These are phyloP conservation scores for Cetradonia linearis DNA, from an alignment of 495 filamentous ascomycete species.

Conservation along the genomic window DNA sequence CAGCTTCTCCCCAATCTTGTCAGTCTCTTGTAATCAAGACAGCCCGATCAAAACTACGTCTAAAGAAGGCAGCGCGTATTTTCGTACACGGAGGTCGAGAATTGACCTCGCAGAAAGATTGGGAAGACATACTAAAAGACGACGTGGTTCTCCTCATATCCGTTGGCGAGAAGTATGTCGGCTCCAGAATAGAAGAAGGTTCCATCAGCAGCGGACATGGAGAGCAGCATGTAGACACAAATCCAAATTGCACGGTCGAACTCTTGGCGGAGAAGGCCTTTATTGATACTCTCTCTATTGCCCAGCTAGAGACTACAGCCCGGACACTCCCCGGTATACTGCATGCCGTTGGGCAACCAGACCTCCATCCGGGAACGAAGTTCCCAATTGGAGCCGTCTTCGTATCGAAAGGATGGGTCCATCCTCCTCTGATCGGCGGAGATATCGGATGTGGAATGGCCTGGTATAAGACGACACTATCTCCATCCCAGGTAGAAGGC, in stretches of 20 bases:
- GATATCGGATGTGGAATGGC: constrained; percentile 37
- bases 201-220: background rate
- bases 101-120: constrained; percentile 25
- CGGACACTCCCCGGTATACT: constrained; percentile 28
- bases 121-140: constrained; percentile 22
- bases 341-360: constrained; percentile 30
- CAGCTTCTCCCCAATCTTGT: constrained; percentile 10
- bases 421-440: constrained; percentile 34
- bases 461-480: constrained; percentile 31
- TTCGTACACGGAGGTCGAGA: constrained; percentile 30
- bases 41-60: constrained; percentile 29
- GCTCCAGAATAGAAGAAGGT: constrained; percentile 16
- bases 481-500: constrained; percentile 26
- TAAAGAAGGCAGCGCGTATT: constrained; percentile 29
- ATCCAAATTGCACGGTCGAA: constrained; percentile 17
- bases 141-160: constrained; percentile 28
- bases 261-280: constrained; percentile 25
- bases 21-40: constrained; percentile 25
- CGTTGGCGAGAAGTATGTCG: constrained; percentile 31
- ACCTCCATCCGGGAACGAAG: constrained; percentile 32
- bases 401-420: constrained; percentile 29
- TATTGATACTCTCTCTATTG: constrained; percentile 27
- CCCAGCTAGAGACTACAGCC: constrained; percentile 28
- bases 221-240: constrained; percentile 7
- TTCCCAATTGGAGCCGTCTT: constrained; percentile 34